These are phyloP conservation scores for Pneumocystis canis DNA, from an alignment of 1,139 yeast genomes.

Conservation along the genomic window DNA sequence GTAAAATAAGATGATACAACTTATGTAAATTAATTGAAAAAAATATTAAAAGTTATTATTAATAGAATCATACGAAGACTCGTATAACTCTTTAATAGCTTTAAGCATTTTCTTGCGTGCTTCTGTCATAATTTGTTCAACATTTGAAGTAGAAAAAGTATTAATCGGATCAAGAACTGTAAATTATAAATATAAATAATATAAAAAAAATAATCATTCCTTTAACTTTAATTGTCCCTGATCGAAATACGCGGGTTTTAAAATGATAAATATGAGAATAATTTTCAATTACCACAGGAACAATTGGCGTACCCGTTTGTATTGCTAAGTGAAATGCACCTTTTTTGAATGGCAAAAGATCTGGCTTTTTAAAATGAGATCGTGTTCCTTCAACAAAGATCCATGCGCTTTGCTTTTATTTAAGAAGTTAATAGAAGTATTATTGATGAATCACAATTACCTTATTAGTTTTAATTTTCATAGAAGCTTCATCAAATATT, in stretches of 20 bases:
- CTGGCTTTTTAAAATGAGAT: conserved; percentile 53
- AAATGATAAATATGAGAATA: conserved; percentile 61
- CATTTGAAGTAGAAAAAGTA: conserved; percentile 46
- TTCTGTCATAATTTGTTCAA: conserved; percentile 33
- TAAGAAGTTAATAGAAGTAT: not conserved
- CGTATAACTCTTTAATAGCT: conserved; percentile 20
- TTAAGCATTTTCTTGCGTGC: conserved; percentile 28
- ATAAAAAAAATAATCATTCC: conserved; percentile 1
- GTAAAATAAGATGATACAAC: not conserved
- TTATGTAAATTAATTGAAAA: not conserved
- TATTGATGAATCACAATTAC: conserved; percentile 50
- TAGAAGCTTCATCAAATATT: conserved; percentile 57
- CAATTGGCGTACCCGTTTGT: conserved; percentile 75
- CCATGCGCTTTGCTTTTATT: conserved; percentile 16
- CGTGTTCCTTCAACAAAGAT: conserved; percentile 59
- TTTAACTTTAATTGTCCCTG: conserved; percentile 40
- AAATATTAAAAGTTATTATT: not conserved
- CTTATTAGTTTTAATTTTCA: conserved; percentile 42
- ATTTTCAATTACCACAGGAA: conserved; percentile 78
- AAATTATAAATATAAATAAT: not conserved
- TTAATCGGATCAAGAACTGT: conserved; percentile 50
- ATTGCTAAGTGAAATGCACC: conserved; percentile 97
- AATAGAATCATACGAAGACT: not conserved
- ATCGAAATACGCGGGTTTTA: conserved; percentile 35
- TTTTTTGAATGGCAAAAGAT: conserved; percentile 74